phyloP scores from a whole-genome alignment of 495 filamentous ascomycete species.

The Astrocystis sublimbata region DNA sequence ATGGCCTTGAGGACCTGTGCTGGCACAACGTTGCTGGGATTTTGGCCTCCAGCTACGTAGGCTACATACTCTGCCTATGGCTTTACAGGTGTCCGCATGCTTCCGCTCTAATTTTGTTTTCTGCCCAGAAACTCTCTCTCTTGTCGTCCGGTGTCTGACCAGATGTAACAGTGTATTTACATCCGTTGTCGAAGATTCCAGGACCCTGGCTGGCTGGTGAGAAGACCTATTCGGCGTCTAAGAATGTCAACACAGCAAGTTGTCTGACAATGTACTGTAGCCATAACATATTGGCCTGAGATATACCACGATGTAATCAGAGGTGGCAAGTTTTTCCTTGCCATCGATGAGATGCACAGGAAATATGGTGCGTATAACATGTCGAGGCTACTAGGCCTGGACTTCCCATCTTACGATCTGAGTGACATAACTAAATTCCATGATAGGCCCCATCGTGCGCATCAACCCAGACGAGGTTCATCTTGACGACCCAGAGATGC shows the following conservation, averaged over 20 bases:
- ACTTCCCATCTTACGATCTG: too few relatives aligned
- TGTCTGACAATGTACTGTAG: conserved; percentile 15
- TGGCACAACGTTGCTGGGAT: not conserved
- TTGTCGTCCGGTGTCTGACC: too few relatives aligned
- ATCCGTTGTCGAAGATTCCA: not conserved
- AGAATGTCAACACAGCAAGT: too few relatives aligned
- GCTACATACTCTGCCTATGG: not conserved
- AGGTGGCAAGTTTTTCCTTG: conserved; percentile 24
- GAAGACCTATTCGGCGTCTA: not conserved
- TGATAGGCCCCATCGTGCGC: not conserved
- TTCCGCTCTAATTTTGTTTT: not conserved
- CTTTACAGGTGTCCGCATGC: not conserved
- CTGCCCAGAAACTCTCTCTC: not conserved
- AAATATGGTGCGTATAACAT: conserved; percentile 26
- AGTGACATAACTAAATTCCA: conserved; percentile 27
- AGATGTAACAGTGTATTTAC: not conserved
- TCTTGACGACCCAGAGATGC: not conserved
- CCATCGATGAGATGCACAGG: conserved; percentile 26
- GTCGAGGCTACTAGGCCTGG: too few relatives aligned
- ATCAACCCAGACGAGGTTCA: not conserved
- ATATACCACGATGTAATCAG: conserved; percentile 43
- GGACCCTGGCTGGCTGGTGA: conserved; percentile 11
- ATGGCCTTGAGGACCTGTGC: too few relatives aligned
- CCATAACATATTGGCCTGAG: conserved; percentile 44
- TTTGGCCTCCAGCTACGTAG: not conserved